These are phyloP conservation scores for Corynespora cassiicola DNA, from an alignment of 2,329 filamentous ascomycete species.

Conservation along the genomic window DNA sequence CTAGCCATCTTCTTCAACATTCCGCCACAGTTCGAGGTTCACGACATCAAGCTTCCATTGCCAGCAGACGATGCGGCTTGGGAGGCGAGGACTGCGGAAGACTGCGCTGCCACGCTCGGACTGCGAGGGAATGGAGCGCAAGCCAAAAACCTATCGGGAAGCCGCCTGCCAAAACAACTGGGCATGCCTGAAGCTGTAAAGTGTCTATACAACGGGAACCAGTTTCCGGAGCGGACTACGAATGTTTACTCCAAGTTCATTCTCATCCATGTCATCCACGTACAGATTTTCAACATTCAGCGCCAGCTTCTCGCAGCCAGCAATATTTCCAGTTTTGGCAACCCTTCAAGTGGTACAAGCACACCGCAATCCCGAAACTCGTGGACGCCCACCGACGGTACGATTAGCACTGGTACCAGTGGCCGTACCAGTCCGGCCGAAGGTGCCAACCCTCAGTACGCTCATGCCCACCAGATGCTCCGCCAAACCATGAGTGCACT, in stretches of 20 bases:
- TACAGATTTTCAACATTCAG: constrained; percentile 64
- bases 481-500: constrained; percentile 60
- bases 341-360: constrained; percentile 53
- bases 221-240: constrained; percentile 69
- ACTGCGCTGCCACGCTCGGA: constrained; percentile 71
- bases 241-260: constrained; percentile 79
- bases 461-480: constrained; percentile 55
- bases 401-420: constrained; percentile 31
- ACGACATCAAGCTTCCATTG: constrained; percentile 71
- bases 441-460: constrained; percentile 52
- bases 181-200: constrained; percentile 68
- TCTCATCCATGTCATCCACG: constrained; percentile 71
- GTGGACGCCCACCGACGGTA: constrained; percentile 59
- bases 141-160: constrained; percentile 67
- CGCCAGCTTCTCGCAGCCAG: constrained; percentile 44
- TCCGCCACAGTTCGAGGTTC: constrained; percentile 66
- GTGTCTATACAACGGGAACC: constrained; percentile 64
- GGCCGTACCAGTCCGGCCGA: constrained; percentile 54
- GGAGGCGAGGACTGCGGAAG: constrained; percentile 66
- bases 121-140: constrained; percentile 65
- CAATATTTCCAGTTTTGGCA: constrained; percentile 27
- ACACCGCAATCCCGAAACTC: constrained; percentile 67
- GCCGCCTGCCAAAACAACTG: constrained; percentile 68
- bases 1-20: constrained; percentile 75
- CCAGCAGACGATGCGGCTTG: constrained; percentile 76